Evolutionary conservation across 2,329 filamentous ascomycete species (phyloP).

Genomic region (Fusarium burgessii): DNA sequence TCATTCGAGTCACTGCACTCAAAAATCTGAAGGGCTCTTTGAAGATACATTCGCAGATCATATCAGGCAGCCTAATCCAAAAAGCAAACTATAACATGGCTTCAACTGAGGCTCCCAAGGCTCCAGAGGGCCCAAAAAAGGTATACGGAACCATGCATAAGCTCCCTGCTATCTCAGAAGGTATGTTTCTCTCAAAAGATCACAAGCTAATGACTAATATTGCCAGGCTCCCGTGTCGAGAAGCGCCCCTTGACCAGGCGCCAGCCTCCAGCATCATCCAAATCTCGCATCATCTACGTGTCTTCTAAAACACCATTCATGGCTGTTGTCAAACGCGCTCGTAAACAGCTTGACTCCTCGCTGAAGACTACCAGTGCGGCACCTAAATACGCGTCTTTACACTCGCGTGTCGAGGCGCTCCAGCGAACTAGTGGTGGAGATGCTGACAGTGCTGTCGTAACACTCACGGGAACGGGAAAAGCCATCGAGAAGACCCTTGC

Average conservation of each 20-base stretch:
- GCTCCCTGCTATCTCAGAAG: constrained; percentile 52
- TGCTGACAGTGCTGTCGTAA: constrained; percentile 57
- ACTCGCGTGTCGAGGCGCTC: constrained; percentile 60
- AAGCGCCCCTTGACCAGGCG: constrained; percentile 61
- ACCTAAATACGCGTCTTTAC: constrained; percentile 60
- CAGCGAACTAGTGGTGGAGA: constrained; percentile 49
- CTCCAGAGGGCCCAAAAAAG: constrained; percentile 4
- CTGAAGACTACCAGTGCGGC: constrained; percentile 58
- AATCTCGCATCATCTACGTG: constrained; percentile 70
- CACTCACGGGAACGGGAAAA: constrained; percentile 73
- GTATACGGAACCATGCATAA: constrained; percentile 48
- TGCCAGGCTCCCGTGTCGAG: constrained; percentile 60
- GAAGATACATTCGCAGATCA: constrained; percentile 22
- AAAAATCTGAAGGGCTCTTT: background rate
- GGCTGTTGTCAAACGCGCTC: constrained; percentile 73
- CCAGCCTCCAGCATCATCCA: constrained; percentile 58
- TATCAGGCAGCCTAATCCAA: constrained; percentile 27
- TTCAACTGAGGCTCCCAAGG: constrained; percentile 23
- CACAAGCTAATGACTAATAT: background rate
- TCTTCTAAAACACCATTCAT: constrained; percentile 75
- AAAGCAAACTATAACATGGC: constrained; percentile 37
- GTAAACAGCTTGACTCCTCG: constrained; percentile 70
- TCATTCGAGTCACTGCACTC: background rate
- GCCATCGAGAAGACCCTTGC: constrained; percentile 73
- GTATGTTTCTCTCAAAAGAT: constrained; percentile 27